Evolutionary conservation across 2,329 filamentous ascomycete genomes (phyloP).

Genomic region (Aspergillus latus): DNA sequence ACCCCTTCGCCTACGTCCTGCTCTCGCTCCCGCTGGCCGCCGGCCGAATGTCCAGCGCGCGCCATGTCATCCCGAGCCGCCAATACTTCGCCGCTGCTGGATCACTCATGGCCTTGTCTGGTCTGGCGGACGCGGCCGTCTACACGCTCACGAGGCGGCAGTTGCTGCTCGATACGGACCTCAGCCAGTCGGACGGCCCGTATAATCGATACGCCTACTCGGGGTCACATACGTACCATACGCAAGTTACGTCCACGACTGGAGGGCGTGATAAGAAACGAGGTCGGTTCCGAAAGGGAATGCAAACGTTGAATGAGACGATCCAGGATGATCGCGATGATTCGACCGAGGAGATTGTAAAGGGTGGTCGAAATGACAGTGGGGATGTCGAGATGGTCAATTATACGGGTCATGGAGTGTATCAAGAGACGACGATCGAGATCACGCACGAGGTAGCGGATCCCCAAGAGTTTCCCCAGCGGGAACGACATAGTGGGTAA

Average conservation of each 20-base stretch:
- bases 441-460: constrained; percentile 34
- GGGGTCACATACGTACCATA: constrained; percentile 29
- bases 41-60: constrained; percentile 42
- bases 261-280: constrained; percentile 18
- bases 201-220: constrained; percentile 27
- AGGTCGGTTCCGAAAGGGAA: constrained; percentile 24
- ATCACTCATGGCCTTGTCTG: constrained; percentile 57
- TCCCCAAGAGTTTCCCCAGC: not conserved
- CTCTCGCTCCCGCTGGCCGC: constrained; percentile 63
- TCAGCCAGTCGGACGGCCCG: constrained; percentile 26
- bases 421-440: constrained; percentile 46
- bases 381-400: constrained; percentile 31
- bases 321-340: constrained; percentile 37
- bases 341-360: constrained; percentile 47
- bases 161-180: constrained; percentile 52
- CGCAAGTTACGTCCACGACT: constrained; percentile 25
- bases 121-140: constrained; percentile 58
- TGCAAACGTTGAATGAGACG: constrained; percentile 20
- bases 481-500: not conserved
- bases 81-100: constrained; percentile 53
- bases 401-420: constrained; percentile 38
- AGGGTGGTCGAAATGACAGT: constrained; percentile 14
- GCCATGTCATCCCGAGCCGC: constrained; percentile 33
- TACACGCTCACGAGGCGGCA: constrained; percentile 58
- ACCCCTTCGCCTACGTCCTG: constrained; percentile 55